phyloP scores from a whole-genome alignment of 2,329 filamentous ascomycete genomes.

The Verticillium nonalfalfae region DNA sequence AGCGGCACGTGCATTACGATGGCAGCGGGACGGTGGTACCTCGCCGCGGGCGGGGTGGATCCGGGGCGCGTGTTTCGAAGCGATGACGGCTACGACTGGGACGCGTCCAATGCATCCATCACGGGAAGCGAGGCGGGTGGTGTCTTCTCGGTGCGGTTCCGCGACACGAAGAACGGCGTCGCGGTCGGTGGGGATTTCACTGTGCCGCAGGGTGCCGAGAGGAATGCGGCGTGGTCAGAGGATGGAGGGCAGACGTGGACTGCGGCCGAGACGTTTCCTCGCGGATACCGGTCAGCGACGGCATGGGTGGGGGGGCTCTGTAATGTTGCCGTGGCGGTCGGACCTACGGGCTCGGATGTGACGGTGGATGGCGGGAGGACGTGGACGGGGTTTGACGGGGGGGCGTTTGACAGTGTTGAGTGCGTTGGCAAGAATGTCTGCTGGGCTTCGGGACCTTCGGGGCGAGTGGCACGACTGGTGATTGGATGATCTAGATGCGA shows the following conservation, averaged over 20 bases:
- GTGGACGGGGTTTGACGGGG: conserved; percentile 20
- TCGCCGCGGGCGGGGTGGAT: conserved; percentile 19
- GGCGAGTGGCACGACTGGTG: conserved; percentile 6
- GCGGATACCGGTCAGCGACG: conserved; percentile 23
- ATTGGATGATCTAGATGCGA: too few relatives aligned
- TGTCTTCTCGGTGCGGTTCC: conserved; percentile 25
- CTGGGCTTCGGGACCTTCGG: conserved; percentile 23
- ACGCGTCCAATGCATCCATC: conserved; percentile 16
- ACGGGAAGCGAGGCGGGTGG: conserved; percentile 18
- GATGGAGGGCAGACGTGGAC: conserved; percentile 23
- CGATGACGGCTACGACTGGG: conserved; percentile 17
- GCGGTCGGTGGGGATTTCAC: conserved; percentile 24
- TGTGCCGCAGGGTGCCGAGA: conserved; percentile 11
- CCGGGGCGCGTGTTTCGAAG: conserved; percentile 21
- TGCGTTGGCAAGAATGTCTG: conserved; percentile 18
- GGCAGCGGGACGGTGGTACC: conserved; percentile 19
- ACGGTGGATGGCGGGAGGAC: conserved; percentile 20
- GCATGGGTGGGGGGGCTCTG: conserved; percentile 19
- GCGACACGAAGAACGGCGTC: conserved; percentile 17
- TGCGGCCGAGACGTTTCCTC: conserved; percentile 16
- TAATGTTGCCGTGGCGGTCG: conserved; percentile 20
- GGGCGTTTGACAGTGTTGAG: conserved; percentile 23
- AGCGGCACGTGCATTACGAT: conserved; percentile 25
- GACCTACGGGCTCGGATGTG: conserved; percentile 23
- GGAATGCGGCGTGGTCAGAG: conserved; percentile 20